These are phyloP conservation scores for Rutstroemia sp. DNA, from an alignment of 2,329 filamentous ascomycete species.

Conservation along the genomic window DNA sequence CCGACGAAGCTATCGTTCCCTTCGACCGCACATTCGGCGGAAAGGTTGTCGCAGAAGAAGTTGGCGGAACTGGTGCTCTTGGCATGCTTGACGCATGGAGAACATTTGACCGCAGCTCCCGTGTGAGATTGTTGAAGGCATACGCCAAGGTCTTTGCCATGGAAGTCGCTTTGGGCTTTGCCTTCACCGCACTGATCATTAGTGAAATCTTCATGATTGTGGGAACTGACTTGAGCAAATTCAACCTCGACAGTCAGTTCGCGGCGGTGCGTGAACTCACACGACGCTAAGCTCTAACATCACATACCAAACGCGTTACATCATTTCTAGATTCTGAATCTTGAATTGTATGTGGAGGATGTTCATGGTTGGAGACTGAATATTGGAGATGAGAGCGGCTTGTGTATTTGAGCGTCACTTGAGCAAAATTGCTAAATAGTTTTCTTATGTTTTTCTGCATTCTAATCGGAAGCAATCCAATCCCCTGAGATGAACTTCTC, in stretches of 20 bases:
- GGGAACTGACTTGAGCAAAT: conserved; percentile 12
- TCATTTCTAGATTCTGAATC: no score
- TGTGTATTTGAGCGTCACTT: no score
- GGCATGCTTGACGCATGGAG: conserved; percentile 71
- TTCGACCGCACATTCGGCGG: conserved; percentile 85
- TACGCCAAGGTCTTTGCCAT: conserved; percentile 64
- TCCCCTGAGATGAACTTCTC: no score
- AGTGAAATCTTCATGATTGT: conserved; percentile 44
- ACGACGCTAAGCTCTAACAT: no score
- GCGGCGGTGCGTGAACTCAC: no score
- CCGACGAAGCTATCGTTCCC: conserved; percentile 76
- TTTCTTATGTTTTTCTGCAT: no score
- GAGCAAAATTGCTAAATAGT: no score
- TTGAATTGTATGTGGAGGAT: no score
- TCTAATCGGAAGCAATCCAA: no score
- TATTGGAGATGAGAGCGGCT: no score
- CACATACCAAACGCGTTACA: no score
- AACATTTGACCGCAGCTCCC: conserved; percentile 65
- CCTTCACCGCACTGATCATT: conserved; percentile 43
- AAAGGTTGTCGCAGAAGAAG: conserved; percentile 64
- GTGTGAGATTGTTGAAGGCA: conserved; percentile 66
- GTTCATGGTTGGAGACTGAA: no score
- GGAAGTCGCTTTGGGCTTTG: conserved; percentile 26
- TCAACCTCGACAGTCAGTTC: not conserved
- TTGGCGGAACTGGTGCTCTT: conserved; percentile 65